Conservation (phyloP, 257 asterid species). For the Solanum sitiens region DNA sequence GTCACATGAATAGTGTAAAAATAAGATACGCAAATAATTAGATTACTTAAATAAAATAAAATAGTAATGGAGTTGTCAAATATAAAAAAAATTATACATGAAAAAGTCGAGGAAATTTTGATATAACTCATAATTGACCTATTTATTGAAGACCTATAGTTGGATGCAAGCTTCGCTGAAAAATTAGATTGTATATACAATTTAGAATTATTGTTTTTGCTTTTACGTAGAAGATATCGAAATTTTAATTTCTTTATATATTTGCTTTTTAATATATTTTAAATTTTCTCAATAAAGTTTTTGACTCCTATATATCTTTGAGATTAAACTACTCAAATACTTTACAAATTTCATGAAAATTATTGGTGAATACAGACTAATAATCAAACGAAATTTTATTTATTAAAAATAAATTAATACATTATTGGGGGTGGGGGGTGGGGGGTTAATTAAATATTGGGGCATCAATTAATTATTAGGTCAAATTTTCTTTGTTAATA, state of each 20-base stretch:
- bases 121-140: neutral
- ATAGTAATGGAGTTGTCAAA: neutral
- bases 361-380: neutral
- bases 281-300: no score
- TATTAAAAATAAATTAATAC: neutral
- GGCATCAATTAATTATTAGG: neutral
- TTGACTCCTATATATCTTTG: no score
- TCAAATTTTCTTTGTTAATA: neutral
- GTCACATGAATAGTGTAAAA: neutral
- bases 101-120: neutral
- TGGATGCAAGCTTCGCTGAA: neutral
- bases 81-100: neutral
- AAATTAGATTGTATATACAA: no score
- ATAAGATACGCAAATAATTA: neutral
- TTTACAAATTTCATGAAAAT: neutral
- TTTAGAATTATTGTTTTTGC: no score
- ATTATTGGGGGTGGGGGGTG: neutral
- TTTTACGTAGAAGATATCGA: no score
- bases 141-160: neutral
- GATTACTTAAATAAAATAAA: no score
- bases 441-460: neutral
- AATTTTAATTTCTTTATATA: no score
- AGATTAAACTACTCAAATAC: neutral
- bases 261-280: no score
- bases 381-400: neutral